Conservation (phyloP, 2,329 filamentous ascomycete species). For the Colletotrichum godetiae region DNA sequence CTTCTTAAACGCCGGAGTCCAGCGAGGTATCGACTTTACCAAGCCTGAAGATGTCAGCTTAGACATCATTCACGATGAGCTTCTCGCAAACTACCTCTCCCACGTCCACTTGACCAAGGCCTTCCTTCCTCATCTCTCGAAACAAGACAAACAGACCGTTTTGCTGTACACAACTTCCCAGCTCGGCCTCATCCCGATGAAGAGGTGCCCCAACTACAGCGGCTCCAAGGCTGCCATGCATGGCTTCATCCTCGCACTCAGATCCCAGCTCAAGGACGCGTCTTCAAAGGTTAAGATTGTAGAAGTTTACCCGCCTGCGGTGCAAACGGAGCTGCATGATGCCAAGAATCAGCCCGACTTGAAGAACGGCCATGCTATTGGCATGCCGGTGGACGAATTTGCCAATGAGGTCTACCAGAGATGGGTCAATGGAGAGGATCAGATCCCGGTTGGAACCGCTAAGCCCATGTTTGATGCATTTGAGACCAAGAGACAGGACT, state of each 20-base stretch:
- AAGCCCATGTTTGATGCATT: constrained; percentile 17
- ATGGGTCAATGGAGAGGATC: constrained; percentile 52
- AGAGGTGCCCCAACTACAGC: constrained; percentile 41
- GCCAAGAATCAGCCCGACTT: constrained; percentile 10
- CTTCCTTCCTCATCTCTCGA: constrained; percentile 42
- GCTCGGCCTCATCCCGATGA: constrained; percentile 30
- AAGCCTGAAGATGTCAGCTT: constrained; percentile 43
- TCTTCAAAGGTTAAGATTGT: constrained; percentile 37
- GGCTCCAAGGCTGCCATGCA: constrained; percentile 43
- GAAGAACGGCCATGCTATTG: constrained; percentile 38
- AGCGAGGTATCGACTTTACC: constrained; percentile 56
- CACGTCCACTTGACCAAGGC: constrained; percentile 42
- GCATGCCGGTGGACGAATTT: constrained; percentile 53
- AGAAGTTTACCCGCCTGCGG: constrained; percentile 44
- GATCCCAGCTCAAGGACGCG: constrained; percentile 34
- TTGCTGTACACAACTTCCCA: constrained; percentile 38
- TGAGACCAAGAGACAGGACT: constrained; percentile 8
- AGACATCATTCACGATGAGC: constrained; percentile 41
- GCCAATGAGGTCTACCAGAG: constrained; percentile 56
- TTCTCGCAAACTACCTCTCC: constrained; percentile 44
- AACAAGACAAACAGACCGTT: constrained; percentile 24
- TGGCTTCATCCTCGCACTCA: constrained; percentile 40
- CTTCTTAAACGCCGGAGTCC: constrained; percentile 67
- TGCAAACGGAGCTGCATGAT: constrained; percentile 37
- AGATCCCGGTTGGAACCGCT: constrained; percentile 36